These are phyloP conservation scores for Metarhizium brunneum DNA, from an alignment of 2,329 filamentous ascomycete species.

Conservation along the genomic window DNA sequence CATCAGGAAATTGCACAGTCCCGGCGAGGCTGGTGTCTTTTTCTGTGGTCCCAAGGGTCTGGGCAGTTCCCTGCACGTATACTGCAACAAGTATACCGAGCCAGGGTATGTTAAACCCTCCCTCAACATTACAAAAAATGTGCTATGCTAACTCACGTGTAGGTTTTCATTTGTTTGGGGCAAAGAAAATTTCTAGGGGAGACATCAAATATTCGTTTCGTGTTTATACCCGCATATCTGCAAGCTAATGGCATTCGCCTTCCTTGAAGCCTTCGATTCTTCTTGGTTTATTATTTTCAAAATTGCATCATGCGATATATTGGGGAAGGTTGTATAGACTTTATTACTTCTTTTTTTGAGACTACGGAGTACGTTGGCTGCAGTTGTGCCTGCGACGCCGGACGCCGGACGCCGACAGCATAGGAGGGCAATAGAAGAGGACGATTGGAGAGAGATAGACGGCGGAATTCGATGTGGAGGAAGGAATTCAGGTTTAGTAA, in stretches of 20 bases:
- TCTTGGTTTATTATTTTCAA: background rate
- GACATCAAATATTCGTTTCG: background rate
- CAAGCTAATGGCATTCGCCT: background rate
- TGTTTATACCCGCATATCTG: conserved; percentile 1
- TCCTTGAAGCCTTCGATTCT: background rate
- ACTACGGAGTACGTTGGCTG: background rate
- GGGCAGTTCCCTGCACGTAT: conserved; percentile 68
- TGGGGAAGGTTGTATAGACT: background rate
- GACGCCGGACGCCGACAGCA: background rate
- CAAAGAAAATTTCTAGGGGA: conserved; percentile 55
- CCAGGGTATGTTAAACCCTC: conserved; percentile 48
- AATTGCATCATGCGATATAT: background rate
- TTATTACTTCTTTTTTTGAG: background rate
- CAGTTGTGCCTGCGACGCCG: conserved; percentile 3
- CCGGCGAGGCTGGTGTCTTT: conserved; percentile 68
- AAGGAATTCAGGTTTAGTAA: background rate
- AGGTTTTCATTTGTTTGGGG: conserved; percentile 60
- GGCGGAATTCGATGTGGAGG: background rate
- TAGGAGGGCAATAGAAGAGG: background rate
- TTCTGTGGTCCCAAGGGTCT: conserved; percentile 79
- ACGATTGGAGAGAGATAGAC: background rate
- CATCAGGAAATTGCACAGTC: conserved; percentile 68
- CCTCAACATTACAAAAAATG: conserved; percentile 16
- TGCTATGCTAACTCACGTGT: conserved; percentile 3
- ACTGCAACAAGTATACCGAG: conserved; percentile 83